Evolutionary conservation across 768 basidiomycete genomes (phyloP), one percentile per base, ranked within the genome.

Genomic region (Suillus discolor): DNA sequence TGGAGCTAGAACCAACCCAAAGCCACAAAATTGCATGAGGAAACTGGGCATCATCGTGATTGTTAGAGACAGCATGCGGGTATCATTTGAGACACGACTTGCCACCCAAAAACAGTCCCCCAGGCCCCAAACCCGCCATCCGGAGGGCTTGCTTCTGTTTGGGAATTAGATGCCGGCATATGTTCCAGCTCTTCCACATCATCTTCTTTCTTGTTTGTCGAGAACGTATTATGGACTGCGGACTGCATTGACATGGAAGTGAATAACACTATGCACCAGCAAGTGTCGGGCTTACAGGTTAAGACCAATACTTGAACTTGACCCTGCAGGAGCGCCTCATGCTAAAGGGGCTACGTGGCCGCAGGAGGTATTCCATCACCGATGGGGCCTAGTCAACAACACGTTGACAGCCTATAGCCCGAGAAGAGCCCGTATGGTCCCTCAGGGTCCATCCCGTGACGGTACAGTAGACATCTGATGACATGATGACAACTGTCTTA

Each of bases 1-100:
- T 8, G 11, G 16, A 9, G 23, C 5, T 25, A 31, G 28, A 13
- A 59, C 66, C 20, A 49, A 74, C 67, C 73, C 75, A 49, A 67
- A 75, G 20, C 70, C 70, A 64, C 73, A 74, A 61, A 74, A 72
- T 44, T 77, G 75, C 1, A 72, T 54, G 1, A 75, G 59, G 55
- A 73, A 71, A 45, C 70, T 73, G 39, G 12, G 54, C 18, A 57
- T 25, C 23, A 3, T 51, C 11, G 12, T 12, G 23, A 49, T 11
- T 25, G 6, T 49, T 23, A 25, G 9, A 45, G 18, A 8, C 47
- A 23, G 4, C 9, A 25, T 23, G n/a, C 47, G 12, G 11, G 6
- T 25, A 49, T 49, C 12, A 39, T 62, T 34, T 4, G 25, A 31
- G 12, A 38, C 28, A 36, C 18, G n/a, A 25, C 53, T 64, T 36